Evolutionary conservation across 495 filamentous ascomycete genomes (phyloP).

Genomic region (Penicillium malachiteum): DNA sequence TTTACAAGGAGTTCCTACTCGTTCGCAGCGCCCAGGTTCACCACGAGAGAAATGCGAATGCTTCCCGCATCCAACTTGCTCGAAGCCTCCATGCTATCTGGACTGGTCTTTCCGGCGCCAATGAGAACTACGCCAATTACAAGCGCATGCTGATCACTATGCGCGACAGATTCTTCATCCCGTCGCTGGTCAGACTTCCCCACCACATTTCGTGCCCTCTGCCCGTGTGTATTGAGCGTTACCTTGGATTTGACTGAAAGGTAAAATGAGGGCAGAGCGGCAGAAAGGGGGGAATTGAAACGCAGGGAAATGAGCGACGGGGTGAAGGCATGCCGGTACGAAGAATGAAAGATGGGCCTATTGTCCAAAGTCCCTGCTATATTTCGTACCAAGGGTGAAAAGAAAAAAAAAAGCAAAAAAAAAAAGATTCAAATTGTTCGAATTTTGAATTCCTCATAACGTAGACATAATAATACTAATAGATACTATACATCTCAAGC

Average conservation of each 20-base stretch:
- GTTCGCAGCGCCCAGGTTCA: constrained; percentile 17
- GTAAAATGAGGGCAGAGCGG: not conserved
- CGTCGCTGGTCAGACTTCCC: too few species aligned
- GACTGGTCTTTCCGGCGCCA: constrained; percentile 17
- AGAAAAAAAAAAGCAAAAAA: too few species aligned
- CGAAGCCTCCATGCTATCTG: constrained; percentile 19
- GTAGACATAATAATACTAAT: too few species aligned
- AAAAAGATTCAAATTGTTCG: too few species aligned
- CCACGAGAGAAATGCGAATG: constrained; percentile 9
- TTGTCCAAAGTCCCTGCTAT: too few species aligned
- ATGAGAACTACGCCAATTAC: constrained; percentile 21
- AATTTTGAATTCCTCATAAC: too few species aligned
- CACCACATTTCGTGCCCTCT: too few species aligned
- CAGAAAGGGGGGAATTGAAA: too few species aligned
- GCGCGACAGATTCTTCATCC: constrained; percentile 9
- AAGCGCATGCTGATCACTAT: constrained; percentile 11
- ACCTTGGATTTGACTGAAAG: not conserved
- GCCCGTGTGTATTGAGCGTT: not conserved
- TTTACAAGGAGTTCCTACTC: constrained; percentile 26
- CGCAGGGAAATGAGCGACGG: too few species aligned
- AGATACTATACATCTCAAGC: constrained; percentile 17
- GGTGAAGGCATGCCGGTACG: too few species aligned
- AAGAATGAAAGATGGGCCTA: too few species aligned
- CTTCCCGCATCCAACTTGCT: constrained; percentile 12
- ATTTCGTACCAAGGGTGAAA: too few species aligned